A percentile compares a stretch with the other conserved stretches of the same genome.
These are phyloP conservation scores for Glycine latifolia DNA, from an alignment of 306 rosid species.

Conservation along the genomic window DNA sequence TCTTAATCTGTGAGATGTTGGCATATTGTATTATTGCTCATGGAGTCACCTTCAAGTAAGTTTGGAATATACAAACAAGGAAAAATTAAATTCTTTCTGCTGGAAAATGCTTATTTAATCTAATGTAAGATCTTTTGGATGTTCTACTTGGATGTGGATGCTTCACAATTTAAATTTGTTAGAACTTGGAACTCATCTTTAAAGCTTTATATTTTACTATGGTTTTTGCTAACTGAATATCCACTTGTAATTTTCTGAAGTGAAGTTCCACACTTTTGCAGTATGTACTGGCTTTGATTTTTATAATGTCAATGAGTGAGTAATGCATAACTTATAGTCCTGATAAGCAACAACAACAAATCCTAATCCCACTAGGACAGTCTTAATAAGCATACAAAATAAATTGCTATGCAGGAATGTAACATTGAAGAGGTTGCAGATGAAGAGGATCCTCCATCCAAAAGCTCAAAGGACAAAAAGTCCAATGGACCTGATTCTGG, in stretches of 20 bases:
- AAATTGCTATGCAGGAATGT: constrained; percentile 71
- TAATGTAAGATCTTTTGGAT: no score
- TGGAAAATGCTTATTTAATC: no score
- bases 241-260: constrained; percentile 22
- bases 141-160: no score
- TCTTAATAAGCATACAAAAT: constrained; percentile 4
- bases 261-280: background rate
- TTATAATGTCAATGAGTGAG: constrained; percentile 6
- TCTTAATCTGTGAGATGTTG: no score
- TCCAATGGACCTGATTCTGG: constrained; percentile 79
- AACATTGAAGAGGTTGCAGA: constrained; percentile 82
- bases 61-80: no score
- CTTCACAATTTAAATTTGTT: no score
- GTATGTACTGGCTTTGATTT: constrained; percentile 31
- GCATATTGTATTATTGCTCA: no score
- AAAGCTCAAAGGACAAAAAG: constrained; percentile 92
- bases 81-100: no score
- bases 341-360: constrained; percentile 6
- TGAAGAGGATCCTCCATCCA: constrained; percentile 76
- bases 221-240: constrained; percentile 3
- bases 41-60: no score
- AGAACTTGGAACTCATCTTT: background rate
- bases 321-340: constrained; percentile 13
- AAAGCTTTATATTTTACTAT: constrained; percentile 16
- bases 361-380: no score